Conservation (phyloP, 75 land plant genomes). For the Picea sitchensis region DNA sequence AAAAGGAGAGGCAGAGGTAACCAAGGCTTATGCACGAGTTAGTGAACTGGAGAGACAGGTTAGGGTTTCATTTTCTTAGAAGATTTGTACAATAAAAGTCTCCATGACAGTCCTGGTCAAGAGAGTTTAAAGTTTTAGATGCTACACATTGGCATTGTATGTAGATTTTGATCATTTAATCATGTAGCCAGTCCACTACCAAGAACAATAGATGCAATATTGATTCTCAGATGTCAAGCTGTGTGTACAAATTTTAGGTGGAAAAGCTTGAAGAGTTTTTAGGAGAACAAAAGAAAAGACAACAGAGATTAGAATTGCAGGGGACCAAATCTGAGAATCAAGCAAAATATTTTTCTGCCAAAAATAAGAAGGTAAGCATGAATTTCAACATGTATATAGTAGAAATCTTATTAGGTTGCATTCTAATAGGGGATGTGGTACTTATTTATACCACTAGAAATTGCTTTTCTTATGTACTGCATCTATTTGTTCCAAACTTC, state of each 20-base stretch:
- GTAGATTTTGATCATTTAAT: not conserved
- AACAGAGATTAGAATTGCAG: conserved; percentile 19
- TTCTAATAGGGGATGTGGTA: too few relatives aligned
- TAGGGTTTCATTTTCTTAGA: not conserved
- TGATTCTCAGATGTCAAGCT: not conserved
- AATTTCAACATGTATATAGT: too few relatives aligned
- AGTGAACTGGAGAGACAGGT: conserved; percentile 55
- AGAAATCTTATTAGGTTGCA: too few relatives aligned
- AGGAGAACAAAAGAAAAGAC: conserved; percentile 19
- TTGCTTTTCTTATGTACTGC: too few relatives aligned
- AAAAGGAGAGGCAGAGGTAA: conserved; percentile 39
- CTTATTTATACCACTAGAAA: too few relatives aligned
- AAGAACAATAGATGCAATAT: not conserved
- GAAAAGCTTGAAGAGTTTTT: conserved; percentile 25
- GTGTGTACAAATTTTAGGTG: conserved; percentile 19
- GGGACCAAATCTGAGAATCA: conserved; percentile 35
- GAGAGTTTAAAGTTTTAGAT: too few relatives aligned
- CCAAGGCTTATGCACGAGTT: conserved; percentile 41
- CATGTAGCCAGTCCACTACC: not conserved
- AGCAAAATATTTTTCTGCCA: conserved; percentile 17
- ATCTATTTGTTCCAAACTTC: too few relatives aligned
- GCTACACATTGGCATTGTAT: not conserved
- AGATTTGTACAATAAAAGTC: not conserved
- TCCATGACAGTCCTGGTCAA: not conserved
- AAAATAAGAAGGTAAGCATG: conserved; percentile 35